Percentiles rank a stretch among this genome's conserved stretches.
These are phyloP conservation scores for Thalia dealbata DNA, from an alignment of 176 grass and related monocot species.

Conservation along the genomic window DNA sequence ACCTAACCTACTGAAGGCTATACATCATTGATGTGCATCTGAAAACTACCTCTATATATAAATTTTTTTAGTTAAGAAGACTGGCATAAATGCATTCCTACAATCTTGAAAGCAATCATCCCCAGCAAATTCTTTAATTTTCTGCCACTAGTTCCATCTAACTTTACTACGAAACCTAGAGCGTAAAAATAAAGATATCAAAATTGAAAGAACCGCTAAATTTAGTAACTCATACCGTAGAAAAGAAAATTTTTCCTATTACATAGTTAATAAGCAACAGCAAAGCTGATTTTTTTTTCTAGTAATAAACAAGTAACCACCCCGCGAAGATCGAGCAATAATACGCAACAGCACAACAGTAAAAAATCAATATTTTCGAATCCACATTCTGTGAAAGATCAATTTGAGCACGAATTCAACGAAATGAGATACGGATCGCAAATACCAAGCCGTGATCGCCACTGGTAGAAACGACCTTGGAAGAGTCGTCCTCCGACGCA, in stretches of 20 bases:
- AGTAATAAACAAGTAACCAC: background rate
- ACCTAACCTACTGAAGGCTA: background rate
- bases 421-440: background rate
- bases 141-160: no score
- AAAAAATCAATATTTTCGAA: background rate
- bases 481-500: constrained; percentile 14
- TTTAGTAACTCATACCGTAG: no score
- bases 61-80: background rate
- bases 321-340: background rate
- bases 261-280: no score
- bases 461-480: constrained; percentile 10
- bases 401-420: background rate
- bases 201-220: no score
- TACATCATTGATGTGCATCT: background rate
- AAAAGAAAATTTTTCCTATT: no score
- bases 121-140: no score
- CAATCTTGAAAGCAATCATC: no score
- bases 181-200: no score
- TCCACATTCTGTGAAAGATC: no score
- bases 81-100: background rate
- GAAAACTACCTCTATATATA: background rate
- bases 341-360: background rate
- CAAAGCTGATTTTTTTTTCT: no score
- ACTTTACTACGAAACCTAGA: no score
- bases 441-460: constrained; percentile 8